These are phyloP conservation scores for Mucor indicus DNA, from an alignment of 371 early-diverging fungal species.

Conservation along the genomic window DNA sequence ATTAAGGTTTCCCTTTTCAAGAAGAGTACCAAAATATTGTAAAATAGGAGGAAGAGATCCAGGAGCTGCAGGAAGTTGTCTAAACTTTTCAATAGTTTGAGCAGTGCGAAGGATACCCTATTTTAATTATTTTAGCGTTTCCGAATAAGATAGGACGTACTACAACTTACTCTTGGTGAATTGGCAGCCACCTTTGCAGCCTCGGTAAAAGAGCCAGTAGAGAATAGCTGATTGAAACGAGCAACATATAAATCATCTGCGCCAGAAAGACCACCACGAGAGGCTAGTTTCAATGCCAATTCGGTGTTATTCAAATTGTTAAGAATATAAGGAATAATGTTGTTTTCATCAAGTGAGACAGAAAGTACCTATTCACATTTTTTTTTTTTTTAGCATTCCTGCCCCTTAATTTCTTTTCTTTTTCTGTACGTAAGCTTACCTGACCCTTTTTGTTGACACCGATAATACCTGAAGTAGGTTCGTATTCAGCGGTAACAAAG, in stretches of 20 bases:
- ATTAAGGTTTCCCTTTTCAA: slow-evolving; percentile 94
- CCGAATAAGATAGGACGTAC: not conserved
- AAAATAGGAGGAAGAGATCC: slow-evolving; percentile 92
- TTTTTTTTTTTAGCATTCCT: not conserved
- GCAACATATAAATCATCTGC: slow-evolving; percentile 90
- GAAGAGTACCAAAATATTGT: slow-evolving; percentile 95
- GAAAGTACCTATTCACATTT: slow-evolving; percentile 71
- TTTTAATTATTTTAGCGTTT: not conserved
- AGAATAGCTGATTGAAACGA: slow-evolving; percentile 84
- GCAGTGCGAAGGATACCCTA: slow-evolving; percentile 94
- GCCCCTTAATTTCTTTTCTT: not conserved
- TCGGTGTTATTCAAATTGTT: slow-evolving; percentile 82
- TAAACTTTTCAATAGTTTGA: slow-evolving; percentile 92
- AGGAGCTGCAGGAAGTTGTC: slow-evolving; percentile 73
- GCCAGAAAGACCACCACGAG: slow-evolving; percentile 90
- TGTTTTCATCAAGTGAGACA: slow-evolving; percentile 86
- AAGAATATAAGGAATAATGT: slow-evolving; percentile 88
- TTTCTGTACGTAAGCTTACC: slow-evolving; percentile 31
- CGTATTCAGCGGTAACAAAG: slow-evolving; percentile 94
- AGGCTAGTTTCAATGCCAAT: slow-evolving; percentile 86
- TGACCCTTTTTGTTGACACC: slow-evolving; percentile 97
- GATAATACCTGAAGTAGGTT: slow-evolving; percentile 84
- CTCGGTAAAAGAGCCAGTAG: slow-evolving; percentile 77
- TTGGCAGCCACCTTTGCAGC: slow-evolving; percentile 96
- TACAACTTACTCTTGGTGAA: slow-evolving; percentile 74